Conservation (phyloP, 2,329 filamentous ascomycete genomes). For the Cladophialophora psammophila region DNA sequence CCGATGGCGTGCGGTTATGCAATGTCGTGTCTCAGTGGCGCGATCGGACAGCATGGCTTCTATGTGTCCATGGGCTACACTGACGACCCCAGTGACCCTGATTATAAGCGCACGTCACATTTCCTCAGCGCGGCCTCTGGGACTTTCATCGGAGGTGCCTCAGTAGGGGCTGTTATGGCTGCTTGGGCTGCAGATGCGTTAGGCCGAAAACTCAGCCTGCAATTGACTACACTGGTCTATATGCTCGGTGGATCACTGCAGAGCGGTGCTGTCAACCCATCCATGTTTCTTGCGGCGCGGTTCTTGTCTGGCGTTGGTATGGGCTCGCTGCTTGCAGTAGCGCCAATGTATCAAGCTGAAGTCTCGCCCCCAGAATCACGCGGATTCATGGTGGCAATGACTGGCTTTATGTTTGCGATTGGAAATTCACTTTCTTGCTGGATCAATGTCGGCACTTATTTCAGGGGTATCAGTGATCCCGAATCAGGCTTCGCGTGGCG, state of each 20-base stretch:
- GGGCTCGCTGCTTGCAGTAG: constrained; percentile 9
- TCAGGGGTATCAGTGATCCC: constrained; percentile 18
- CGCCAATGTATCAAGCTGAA: constrained; percentile 31
- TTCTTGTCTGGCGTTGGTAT: constrained; percentile 8
- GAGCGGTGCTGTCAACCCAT: constrained; percentile 47
- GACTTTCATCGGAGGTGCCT: constrained; percentile 47
- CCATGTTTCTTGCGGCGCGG: constrained; percentile 12
- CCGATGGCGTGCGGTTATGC: constrained; percentile 5
- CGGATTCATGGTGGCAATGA: constrained; percentile 28
- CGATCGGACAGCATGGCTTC: constrained; percentile 54
- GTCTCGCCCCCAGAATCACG: constrained; percentile 29
- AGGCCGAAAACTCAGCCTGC: constrained; percentile 48
- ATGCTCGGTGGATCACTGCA: constrained; percentile 46
- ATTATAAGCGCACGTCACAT: constrained; percentile 51
- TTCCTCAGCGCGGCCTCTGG: constrained; percentile 48
- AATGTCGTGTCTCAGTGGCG: constrained; percentile 5
- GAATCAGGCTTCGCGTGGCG: constrained; percentile 29
- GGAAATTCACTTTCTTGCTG: constrained; percentile 27
- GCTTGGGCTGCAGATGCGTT: constrained; percentile 27
- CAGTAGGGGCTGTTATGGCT: not conserved
- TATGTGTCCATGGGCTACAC: constrained; percentile 50
- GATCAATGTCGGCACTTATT: constrained; percentile 30
- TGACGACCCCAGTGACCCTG: constrained; percentile 47
- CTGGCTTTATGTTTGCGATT: constrained; percentile 27
- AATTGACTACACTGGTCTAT: constrained; percentile 24